Base-by-base conservation (phyloP, 441 rosid species). In the Viola pubescens region DNA sequence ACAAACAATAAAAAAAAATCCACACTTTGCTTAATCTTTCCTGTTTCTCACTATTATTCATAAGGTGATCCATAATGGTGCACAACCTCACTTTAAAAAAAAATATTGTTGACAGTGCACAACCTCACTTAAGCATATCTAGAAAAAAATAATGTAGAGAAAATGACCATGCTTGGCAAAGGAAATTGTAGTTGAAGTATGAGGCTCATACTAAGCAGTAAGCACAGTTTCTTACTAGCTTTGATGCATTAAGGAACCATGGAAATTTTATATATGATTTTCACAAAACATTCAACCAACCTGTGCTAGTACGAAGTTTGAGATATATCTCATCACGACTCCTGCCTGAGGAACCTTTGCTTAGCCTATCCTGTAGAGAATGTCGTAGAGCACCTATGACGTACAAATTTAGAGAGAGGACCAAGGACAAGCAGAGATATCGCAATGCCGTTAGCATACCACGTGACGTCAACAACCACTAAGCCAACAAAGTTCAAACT, bases 291-390 rank as follows among this genome's bases (percentile, higher is more conserved):
- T 48, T 37, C 63, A 58, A 42, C 59, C 14, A 49, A 85, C 98
- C 95, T 70, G 98, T 83, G 70, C 96, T 85, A 12, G 98, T 87
- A 52, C 88, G 83, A 65, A 91, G 87, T 70, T 87, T 89, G 57
- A 91, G 67, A 72, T 84, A 65, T 66, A 91, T 91, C 76, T 91
- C 94, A 77, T 91, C 97, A 44, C 85, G 90, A 68, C 75, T 66
- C 79, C 77, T 85, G 65, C 97, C 94, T 3, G 91, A 77, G 16
- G 87, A 79, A 65, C 89, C 86, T 70, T 88, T 89, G 80, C 95
- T 87, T 70, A 91, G 84, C 68, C 94, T 81, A 66, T 82, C 94
- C 73, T 91, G 96, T 39, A 91, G 76, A 62, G 95, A 86, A 80
- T 77, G 98, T 68, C 96, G 81, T 70, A 91, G 82, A 65, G 94